A percentile compares a stretch with the other conserved stretches of the same genome.
Conservation (phyloP, 169 alveolate species). For the Eimeria nieschulzi region DNA sequence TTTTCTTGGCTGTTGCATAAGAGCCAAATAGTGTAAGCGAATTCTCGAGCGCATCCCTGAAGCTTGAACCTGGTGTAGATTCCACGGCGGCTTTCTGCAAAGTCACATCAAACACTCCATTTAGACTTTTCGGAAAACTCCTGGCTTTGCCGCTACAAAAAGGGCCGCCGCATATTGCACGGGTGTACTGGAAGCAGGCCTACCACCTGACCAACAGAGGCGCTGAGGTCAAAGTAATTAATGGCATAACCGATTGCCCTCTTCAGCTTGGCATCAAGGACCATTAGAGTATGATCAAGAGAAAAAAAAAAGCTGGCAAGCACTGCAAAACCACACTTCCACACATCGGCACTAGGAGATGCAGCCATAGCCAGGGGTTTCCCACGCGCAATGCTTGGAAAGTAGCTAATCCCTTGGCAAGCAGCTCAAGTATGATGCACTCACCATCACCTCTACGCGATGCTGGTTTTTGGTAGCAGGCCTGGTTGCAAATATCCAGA, state of each 20-base stretch:
- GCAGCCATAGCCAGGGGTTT: neutral
- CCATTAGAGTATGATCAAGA: constrained; percentile 24
- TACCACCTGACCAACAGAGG: too few species aligned
- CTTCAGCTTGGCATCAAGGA: constrained; percentile 1
- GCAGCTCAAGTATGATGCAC: too few species aligned
- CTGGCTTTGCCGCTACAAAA: too few species aligned
- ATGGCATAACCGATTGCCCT: constrained; percentile 1
- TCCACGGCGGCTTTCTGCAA: too few species aligned
- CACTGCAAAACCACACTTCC: neutral
- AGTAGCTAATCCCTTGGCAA: too few species aligned
- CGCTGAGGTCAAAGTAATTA: neutral
- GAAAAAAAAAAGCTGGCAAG: neutral
- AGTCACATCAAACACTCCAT: too few species aligned
- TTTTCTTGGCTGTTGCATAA: neutral
- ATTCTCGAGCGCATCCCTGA: neutral
- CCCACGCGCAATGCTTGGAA: too few species aligned
- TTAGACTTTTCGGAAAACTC: too few species aligned
- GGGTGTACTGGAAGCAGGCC: too few species aligned
- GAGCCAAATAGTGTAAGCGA: neutral
- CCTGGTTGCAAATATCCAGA: neutral
- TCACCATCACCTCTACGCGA: constrained; percentile 5
- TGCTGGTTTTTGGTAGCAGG: neutral
- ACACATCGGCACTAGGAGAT: neutral
- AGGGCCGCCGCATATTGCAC: too few species aligned
- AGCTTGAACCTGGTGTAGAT: neutral